phyloP scores from a whole-genome alignment of 2,329 filamentous ascomycete species.

The Aspergillus intermedius region DNA sequence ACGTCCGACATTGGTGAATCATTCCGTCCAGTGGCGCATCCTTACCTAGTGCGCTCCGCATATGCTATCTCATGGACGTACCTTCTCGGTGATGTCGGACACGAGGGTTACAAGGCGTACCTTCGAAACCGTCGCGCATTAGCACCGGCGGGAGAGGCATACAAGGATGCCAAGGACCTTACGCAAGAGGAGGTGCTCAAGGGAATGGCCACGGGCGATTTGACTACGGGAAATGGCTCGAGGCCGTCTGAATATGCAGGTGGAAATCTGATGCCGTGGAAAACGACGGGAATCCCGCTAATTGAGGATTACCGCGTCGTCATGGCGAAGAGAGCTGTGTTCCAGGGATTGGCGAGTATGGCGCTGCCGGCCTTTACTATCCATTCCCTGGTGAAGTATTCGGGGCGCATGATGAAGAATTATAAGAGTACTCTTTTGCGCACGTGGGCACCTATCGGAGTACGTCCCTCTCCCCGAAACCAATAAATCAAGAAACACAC shows the following conservation, averaged over 20 bases:
- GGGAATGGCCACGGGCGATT: conserved; percentile 33
- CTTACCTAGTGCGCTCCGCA: conserved; percentile 68
- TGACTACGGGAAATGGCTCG: conserved; percentile 7
- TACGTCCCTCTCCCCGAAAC: conserved; percentile 44
- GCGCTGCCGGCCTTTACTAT: conserved; percentile 90
- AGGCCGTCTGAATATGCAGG: conserved; percentile 5
- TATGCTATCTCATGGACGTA: conserved; percentile 94
- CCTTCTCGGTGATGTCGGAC: conserved; percentile 77
- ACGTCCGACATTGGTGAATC: conserved; percentile 95
- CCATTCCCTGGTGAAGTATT: conserved; percentile 86
- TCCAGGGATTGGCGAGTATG: conserved; percentile 89
- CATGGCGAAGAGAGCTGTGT: conserved; percentile 83
- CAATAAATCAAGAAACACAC: conserved; percentile 1
- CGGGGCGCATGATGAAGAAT: conserved; percentile 76
- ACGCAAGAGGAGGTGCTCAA: conserved; percentile 24
- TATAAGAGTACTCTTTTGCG: conserved; percentile 67
- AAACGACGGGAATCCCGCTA: conserved; percentile 53
- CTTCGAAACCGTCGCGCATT: conserved; percentile 71
- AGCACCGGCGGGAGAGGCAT: conserved; percentile 56
- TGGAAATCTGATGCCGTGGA: conserved; percentile 29
- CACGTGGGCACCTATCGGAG: conserved; percentile 85
- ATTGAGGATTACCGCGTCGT: conserved; percentile 87
- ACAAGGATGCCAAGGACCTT: conserved; percentile 32
- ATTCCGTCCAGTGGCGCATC: conserved; percentile 88
- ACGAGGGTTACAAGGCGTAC: conserved; percentile 95